phyloP scores from a whole-genome alignment of 2,329 filamentous ascomycete genomes.

The Metarhizium rileyi region DNA sequence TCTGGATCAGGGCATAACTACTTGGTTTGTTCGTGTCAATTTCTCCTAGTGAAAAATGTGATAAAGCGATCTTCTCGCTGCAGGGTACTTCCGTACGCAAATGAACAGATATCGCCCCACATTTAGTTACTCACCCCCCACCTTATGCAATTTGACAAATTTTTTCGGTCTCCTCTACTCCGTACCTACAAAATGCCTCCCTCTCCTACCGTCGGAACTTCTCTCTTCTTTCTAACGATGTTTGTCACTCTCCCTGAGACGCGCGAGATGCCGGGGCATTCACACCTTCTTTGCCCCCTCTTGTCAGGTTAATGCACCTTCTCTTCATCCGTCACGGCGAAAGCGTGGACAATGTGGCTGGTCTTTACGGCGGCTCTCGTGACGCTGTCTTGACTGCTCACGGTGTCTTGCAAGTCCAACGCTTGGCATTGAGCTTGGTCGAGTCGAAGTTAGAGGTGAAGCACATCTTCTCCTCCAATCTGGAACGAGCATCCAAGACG shows the following conservation, averaged over 20 bases:
- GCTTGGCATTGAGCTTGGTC: conserved; percentile 55
- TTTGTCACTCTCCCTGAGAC: neutral
- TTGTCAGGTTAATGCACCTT: conserved; percentile 32
- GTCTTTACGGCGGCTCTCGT: conserved; percentile 67
- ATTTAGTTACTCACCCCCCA: neutral
- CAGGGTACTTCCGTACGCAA: neutral
- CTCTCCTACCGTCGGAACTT: neutral
- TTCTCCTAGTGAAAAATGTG: no score
- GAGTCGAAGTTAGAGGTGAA: conserved; percentile 28
- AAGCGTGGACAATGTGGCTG: conserved; percentile 79
- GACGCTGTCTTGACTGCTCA: conserved; percentile 77
- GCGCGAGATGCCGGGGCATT: neutral
- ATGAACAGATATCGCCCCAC: no score
- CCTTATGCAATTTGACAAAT: neutral
- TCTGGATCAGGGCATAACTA: no score
- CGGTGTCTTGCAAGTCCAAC: conserved; percentile 67
- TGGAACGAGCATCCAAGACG: conserved; percentile 64
- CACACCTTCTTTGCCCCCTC: neutral
- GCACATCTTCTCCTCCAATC: conserved; percentile 69
- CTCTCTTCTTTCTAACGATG: neutral
- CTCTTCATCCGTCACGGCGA: conserved; percentile 82
- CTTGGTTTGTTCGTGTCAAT: no score
- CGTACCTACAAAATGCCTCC: neutral
- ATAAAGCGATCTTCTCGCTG: neutral
- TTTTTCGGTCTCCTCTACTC: neutral